Base-by-base conservation (phyloP, 148 eudicot species). In the Spergularia marina region DNA sequence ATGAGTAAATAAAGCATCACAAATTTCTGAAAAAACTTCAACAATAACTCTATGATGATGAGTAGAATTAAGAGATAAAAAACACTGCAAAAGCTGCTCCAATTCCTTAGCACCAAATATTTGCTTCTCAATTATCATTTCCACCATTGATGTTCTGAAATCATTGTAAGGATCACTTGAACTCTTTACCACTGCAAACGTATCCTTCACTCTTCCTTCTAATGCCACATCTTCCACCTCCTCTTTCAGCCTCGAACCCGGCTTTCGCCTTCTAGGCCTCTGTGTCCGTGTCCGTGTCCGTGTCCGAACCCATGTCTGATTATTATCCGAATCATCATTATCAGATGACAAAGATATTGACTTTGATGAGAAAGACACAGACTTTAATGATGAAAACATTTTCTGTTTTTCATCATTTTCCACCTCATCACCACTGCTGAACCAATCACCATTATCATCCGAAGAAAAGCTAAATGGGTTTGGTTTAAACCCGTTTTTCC, bases 81-180 rank as follows among this genome's bases (percentile, higher is more conserved):
- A 88, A 56, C 92, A 87, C 52, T 81, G 56, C 72, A 90, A 49
- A 23, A 90, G 72, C 2, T 85, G 62, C 65, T 88, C 87, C 25
- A 90, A 71, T 63, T 88, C 95, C 4, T 85, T 65, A 0, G 80
- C 76, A 0, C 87, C 87, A 63, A 85, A 86, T 61, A 90, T 88
- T 78, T 88, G 88, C 74, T 76, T 87, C 82, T 90, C 92, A 12
- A 90, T 84, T 23, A 89, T 89, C 96, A 91, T 91, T 53, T 91
- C 92, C 77, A 87, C 89, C 96, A 91, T 91, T 55, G 96, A 91
- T 20, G 74, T 82, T 75, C 89, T 87, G 77, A 91, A 91, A 82
- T 91, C 96, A 53, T 54, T 84, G 69, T 91, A 86, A 20, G 96
- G 96, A 78, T 91, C 92, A 64, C 86, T 87, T 54, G 96, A 91